Conservation (phyloP, 2,329 filamentous ascomycete species). For the Cladosporium sphaerospermum region DNA sequence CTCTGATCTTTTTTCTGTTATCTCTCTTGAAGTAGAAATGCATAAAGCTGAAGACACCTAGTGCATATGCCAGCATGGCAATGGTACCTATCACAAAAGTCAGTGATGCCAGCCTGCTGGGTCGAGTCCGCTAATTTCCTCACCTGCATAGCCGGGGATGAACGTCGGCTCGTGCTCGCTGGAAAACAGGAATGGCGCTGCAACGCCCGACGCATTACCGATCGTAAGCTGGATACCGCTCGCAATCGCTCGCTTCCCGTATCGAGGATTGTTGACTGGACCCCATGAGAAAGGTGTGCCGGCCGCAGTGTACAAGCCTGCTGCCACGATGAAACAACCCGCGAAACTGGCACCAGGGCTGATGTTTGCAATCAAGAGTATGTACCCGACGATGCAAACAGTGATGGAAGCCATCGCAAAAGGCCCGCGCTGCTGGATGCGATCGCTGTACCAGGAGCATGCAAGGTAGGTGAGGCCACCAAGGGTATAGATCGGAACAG, state of each 20-base stretch:
- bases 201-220: slow-evolving; percentile 65
- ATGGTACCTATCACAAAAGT: slow-evolving; percentile 48
- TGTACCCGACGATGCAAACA: slow-evolving; percentile 45
- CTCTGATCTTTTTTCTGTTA: slow-evolving; percentile 34
- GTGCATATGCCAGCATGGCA: slow-evolving; percentile 44
- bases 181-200: slow-evolving; percentile 68
- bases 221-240: slow-evolving; percentile 65
- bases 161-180: slow-evolving; percentile 39
- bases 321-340: slow-evolving; percentile 11
- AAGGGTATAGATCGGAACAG: slow-evolving; percentile 69
- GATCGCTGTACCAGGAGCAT: slow-evolving; percentile 62
- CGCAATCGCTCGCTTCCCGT: slow-evolving; percentile 68
- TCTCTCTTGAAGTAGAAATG: slow-evolving; percentile 25
- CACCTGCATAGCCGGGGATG: slow-evolving; percentile 65
- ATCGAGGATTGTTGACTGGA: slow-evolving; percentile 64
- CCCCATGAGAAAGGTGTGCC: slow-evolving; percentile 12
- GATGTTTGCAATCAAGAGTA: slow-evolving; percentile 56
- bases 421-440: slow-evolving; percentile 57
- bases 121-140: slow-evolving; percentile 43
- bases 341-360: slow-evolving; percentile 64
- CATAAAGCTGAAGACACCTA: slow-evolving; percentile 43
- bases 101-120: slow-evolving; percentile 43
- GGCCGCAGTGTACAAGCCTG: slow-evolving; percentile 1
- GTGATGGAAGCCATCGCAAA: slow-evolving; percentile 57
- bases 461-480: slow-evolving; percentile 64